Evolutionary conservation across 1,284 basidiomycete genomes (phyloP).

Genomic region (Cryptococcus sp.): DNA sequence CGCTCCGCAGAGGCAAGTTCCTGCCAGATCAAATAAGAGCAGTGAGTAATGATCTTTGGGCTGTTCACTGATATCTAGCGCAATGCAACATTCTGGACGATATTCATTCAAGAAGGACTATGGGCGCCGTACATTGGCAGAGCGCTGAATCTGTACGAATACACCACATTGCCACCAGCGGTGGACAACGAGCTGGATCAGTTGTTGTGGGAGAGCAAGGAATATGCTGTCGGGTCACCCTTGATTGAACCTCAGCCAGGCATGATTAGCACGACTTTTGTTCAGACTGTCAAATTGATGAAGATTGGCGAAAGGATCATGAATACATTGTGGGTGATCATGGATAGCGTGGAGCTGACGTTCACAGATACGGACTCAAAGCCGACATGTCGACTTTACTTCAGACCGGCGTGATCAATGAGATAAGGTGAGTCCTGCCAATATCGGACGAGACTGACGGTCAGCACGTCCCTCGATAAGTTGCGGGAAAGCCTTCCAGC

Average conservation of each 20-base stretch:
- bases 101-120: conserved; percentile 26
- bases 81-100: conserved; percentile 28
- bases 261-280: conserved; percentile 56
- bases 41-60: conserved; percentile 7
- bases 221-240: conserved; percentile 6
- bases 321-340: conserved; percentile 61
- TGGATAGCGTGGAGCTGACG: not conserved
- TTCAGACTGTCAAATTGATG: conserved; percentile 60
- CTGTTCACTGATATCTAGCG: conserved; percentile 8
- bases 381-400: conserved; percentile 25
- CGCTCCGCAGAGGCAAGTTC: conserved; percentile 21
- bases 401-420: conserved; percentile 23
- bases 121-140: conserved; percentile 30
- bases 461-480: conserved; percentile 63
- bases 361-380: conserved; percentile 28
- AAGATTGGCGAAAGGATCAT: conserved; percentile 62
- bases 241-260: conserved; percentile 21
- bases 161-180: conserved; percentile 18
- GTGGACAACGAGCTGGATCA: conserved; percentile 29
- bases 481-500: conserved; percentile 63
- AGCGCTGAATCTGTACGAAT: conserved; percentile 24
- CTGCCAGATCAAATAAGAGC: conserved; percentile 20
- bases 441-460: not conserved
- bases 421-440: conserved; percentile 29
- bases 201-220: conserved; percentile 20